Evolutionary conservation across 305 asterid species (phyloP), one percentile per base, ranked within the genome.

Genomic region (Fraxinus xanthoxyloides): DNA sequence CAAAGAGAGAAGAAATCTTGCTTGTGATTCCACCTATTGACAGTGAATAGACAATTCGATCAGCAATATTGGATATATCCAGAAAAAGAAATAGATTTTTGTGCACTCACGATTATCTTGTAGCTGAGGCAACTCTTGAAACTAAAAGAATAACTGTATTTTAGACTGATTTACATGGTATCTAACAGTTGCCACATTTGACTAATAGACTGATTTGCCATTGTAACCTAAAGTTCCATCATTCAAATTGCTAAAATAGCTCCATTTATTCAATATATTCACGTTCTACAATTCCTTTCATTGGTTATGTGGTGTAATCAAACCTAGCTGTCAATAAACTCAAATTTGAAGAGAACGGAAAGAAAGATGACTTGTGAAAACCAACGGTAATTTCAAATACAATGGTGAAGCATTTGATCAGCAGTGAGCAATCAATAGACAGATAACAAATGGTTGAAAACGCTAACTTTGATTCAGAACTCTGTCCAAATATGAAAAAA

Each of bases 351-450:
- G 51, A 72, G 73, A 30, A 59, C 77, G 72, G 31, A 24, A 38
- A 80, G 28, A 40, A 72, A 75, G 63, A 21, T 72, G 54, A 38
- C 35, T 76, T 56, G 15, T 76, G 73, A 36, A 34, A 77, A 38
- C 79, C 15, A 78, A 43, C 7, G 7, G 23, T 74, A 31, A 26
- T 35, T 36, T 56, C 28, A 19, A 56, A 56, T 19, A 21, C 67
- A 56, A 56, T 2, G 0, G 13, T 19, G 28, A 56, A 19, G 67
- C 13, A 19, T 56, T 21, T 56, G 67, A 74, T 8, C 59, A 74
- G 77, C 12, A 56, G 12, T 17, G 0, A 10, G 77, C 54, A 73
- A 73, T 73, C 31, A 73, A 73, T 35, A 2, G 43, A 13, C 4
- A 21, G 54, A 19, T 10, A 38, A 74, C 23, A 73, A n/a, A 21